Evolutionary conservation across 768 basidiomycete genomes (phyloP).

Genomic region (Serendipita sp.): DNA sequence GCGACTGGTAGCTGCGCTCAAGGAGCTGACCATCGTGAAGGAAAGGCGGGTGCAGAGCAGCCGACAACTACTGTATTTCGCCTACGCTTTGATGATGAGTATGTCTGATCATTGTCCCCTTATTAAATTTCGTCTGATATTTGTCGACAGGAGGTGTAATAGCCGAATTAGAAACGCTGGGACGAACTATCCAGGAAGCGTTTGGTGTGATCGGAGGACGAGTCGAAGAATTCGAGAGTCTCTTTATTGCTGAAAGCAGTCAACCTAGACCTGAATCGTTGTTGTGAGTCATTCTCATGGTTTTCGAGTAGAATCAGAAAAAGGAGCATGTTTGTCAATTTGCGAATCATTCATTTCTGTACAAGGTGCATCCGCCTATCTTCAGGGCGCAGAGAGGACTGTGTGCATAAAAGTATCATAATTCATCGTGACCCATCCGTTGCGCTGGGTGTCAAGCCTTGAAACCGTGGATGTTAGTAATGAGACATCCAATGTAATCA

Average conservation of each 20-base stretch:
- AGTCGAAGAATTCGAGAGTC: conserved; percentile 66
- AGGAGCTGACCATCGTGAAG: conserved; percentile 75
- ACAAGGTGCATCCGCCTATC: neutral
- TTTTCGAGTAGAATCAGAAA: neutral
- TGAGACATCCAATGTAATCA: neutral
- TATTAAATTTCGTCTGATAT: neutral
- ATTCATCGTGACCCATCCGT: conserved; percentile 55
- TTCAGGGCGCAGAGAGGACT: conserved; percentile 43
- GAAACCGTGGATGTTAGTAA: conserved; percentile 4
- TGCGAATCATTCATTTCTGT: neutral
- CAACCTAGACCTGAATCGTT: neutral
- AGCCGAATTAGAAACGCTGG: conserved; percentile 70
- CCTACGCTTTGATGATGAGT: conserved; percentile 83
- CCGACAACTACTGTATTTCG: conserved; percentile 79
- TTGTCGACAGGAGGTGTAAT: conserved; percentile 52
- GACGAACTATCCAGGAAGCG: conserved; percentile 64
- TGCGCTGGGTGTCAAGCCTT: conserved; percentile 42
- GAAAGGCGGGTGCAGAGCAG: conserved; percentile 68
- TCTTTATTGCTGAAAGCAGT: conserved; percentile 32
- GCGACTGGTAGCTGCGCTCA: conserved; percentile 66
- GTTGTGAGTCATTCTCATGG: neutral
- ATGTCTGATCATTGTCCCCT: conserved; percentile 14
- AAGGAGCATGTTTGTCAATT: neutral
- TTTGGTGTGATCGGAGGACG: conserved; percentile 87
- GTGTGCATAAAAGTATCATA: conserved; percentile 61